Conservation (phyloP, 495 filamentous ascomycete genomes). For the Talaromyces trachyspermus region DNA sequence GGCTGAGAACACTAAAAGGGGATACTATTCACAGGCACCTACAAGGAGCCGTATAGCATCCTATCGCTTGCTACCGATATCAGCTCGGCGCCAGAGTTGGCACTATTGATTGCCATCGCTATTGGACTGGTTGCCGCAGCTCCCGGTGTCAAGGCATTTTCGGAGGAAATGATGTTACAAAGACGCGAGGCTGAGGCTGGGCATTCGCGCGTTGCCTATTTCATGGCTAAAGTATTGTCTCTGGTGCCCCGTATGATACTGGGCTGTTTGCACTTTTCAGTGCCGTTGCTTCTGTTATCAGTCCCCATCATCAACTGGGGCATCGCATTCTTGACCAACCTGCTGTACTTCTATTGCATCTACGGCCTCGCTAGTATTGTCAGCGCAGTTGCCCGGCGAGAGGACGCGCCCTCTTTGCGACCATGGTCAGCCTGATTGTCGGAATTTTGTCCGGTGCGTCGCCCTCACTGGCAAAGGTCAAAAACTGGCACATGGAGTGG, state of each 20-base stretch:
- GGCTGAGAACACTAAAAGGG: slow-evolving; percentile 39
- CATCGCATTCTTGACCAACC: slow-evolving; percentile 35
- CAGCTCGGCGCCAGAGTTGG: slow-evolving; percentile 38
- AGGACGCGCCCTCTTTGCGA: slow-evolving; percentile 44
- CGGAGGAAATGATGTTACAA: slow-evolving; percentile 42
- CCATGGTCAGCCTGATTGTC: slow-evolving; percentile 40
- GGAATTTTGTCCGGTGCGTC: slow-evolving; percentile 42
- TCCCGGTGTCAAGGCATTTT: slow-evolving; percentile 48
- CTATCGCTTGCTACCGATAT: slow-evolving; percentile 46
- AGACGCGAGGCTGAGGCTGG: slow-evolving; percentile 43
- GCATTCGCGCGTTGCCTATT: slow-evolving; percentile 49
- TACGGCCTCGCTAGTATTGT: slow-evolving; percentile 47
- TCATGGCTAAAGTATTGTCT: slow-evolving; percentile 46
- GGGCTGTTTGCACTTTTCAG: slow-evolving; percentile 48
- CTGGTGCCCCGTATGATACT: slow-evolving; percentile 41
- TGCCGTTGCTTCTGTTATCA: slow-evolving; percentile 40
- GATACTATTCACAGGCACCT: slow-evolving; percentile 45
- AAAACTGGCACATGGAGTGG: slow-evolving; percentile 47
- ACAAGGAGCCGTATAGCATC: slow-evolving; percentile 37
- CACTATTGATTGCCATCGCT: slow-evolving; percentile 41
- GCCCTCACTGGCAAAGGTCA: slow-evolving; percentile 40
- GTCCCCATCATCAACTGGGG: slow-evolving; percentile 41
- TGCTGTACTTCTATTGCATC: slow-evolving; percentile 52
- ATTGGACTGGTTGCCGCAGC: slow-evolving; percentile 48
- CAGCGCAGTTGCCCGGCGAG: slow-evolving; percentile 39